These are phyloP conservation scores for Adiantum capillusveneris DNA, from an alignment of 75 land plant species.

Conservation along the genomic window DNA sequence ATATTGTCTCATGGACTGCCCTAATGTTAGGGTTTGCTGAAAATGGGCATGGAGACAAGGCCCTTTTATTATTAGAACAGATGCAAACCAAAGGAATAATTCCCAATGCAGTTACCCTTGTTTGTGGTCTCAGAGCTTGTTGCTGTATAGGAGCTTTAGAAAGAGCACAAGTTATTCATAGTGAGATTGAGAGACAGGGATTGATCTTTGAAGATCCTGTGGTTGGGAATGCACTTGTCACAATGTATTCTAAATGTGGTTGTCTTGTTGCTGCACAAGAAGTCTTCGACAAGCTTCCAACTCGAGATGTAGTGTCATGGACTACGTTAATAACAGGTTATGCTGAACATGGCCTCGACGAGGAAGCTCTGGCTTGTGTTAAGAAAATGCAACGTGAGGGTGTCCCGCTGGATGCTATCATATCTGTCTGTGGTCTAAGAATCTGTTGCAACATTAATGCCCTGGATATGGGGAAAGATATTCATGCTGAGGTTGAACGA, in stretches of 20 bases:
- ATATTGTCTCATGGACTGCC: constrained; percentile 42
- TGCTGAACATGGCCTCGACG: constrained; percentile 9
- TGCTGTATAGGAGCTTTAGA: constrained; percentile 12
- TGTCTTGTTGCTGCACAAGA: neutral
- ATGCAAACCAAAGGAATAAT: constrained; percentile 21
- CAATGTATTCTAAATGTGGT: constrained; percentile 6
- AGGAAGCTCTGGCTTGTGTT: constrained; percentile 2
- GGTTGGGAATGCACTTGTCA: neutral
- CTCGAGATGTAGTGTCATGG: constrained; percentile 9
- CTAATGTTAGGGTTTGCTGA: constrained; percentile 32
- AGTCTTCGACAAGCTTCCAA: constrained; percentile 4
- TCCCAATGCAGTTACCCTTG: constrained; percentile 17
- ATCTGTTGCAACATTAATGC: neutral
- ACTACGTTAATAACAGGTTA: constrained; percentile 9
- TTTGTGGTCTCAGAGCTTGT: constrained; percentile 13
- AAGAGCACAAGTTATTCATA: constrained; percentile 9
- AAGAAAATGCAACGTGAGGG: constrained; percentile 6
- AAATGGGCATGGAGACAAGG: constrained; percentile 24
- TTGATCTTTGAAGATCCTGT: neutral
- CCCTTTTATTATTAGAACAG: constrained; percentile 26
- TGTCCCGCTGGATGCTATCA: constrained; percentile 1
- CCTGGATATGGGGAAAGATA: neutral
- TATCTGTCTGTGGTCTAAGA: neutral
- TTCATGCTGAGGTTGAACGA: constrained; percentile 11
- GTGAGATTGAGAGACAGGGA: neutral